phyloP scores from a whole-genome alignment of 495 filamentous ascomycete species.

The Lophiotrema nucula region DNA sequence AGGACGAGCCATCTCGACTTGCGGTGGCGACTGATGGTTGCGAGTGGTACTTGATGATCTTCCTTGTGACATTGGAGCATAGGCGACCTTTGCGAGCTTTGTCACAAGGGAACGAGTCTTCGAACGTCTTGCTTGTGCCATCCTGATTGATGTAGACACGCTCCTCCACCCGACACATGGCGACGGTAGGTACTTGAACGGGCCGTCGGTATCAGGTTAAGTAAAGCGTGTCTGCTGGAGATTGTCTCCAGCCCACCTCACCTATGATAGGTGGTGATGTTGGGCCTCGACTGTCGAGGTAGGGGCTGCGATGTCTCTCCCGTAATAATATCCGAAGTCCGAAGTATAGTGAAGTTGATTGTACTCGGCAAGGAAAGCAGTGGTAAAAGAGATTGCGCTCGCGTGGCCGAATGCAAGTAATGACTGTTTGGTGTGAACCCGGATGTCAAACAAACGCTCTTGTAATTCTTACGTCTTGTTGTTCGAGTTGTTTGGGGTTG shows the following conservation, averaged over 20 bases:
- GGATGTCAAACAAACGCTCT: constrained; percentile 4
- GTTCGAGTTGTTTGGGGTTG: not conserved
- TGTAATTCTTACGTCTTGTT: constrained; percentile 7
- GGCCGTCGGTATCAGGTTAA: constrained; percentile 1
- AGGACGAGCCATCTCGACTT: constrained; percentile 25
- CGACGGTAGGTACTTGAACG: not conserved
- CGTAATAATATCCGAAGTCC: constrained; percentile 25
- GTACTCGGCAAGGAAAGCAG: not conserved
- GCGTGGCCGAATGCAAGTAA: not conserved
- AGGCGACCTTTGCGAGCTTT: constrained; percentile 4
- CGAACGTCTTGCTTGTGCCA: constrained; percentile 17
- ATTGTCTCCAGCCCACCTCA: constrained; percentile 4
- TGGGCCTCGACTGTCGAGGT: not conserved
- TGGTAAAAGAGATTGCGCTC: not conserved
- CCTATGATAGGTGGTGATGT: too few relatives aligned
- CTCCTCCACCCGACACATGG: constrained; percentile 29
- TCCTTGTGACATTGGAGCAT: constrained; percentile 17
- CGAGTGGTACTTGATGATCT: constrained; percentile 20
- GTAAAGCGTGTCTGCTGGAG: not conserved
- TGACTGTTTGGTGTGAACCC: not conserved
- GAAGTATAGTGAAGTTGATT: constrained; percentile 24
- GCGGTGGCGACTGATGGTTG: constrained; percentile 3
- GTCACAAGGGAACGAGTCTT: constrained; percentile 16
- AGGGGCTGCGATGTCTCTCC: not conserved
- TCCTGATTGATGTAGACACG: constrained; percentile 23